Percentiles rank a stretch among this genome's conserved stretches.
phyloP scores from a whole-genome alignment of 768 basidiomycete species.

The Mycena indigotica region DNA sequence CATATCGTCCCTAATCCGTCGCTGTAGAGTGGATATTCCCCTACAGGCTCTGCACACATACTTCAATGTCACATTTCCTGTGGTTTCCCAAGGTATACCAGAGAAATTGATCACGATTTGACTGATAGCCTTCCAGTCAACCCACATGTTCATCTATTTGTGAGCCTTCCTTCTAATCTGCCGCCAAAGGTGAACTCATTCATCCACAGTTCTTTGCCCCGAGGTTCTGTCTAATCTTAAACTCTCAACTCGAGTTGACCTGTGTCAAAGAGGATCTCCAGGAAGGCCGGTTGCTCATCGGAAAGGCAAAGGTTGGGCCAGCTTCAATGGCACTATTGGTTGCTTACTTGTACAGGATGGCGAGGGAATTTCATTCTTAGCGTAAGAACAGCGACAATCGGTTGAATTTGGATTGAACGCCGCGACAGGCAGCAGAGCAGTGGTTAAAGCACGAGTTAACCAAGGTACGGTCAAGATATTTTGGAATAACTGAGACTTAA shows the following conservation, averaged over 20 bases:
- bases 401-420: not conserved
- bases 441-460: conserved; percentile 94
- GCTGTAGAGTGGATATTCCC: conserved; percentile 95
- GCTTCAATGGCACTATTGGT: not conserved
- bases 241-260: not conserved
- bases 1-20: too few relatives aligned
- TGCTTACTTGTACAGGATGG: conserved; percentile 61
- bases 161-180: not conserved
- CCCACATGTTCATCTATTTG: conserved; percentile 89
- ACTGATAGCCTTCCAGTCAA: conserved; percentile 95
- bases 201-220: conserved; percentile 70
- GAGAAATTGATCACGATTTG: conserved; percentile 44
- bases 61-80: conserved; percentile 57
- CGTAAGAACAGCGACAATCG: conserved; percentile 29
- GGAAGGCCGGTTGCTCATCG: conserved; percentile 94
- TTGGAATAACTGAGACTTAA: too few relatives aligned
- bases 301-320: conserved; percentile 77
- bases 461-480: conserved; percentile 80
- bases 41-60: conserved; percentile 85
- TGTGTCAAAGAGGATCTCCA: conserved; percentile 61
- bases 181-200: not conserved
- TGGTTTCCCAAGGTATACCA: conserved; percentile 1
- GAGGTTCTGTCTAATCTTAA: conserved; percentile 1
- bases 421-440: conserved; percentile 69
- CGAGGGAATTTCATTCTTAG: conserved; percentile 91